These are phyloP conservation scores for Daldinia bambusicola DNA, from an alignment of 495 filamentous ascomycete genomes.

Conservation along the genomic window DNA sequence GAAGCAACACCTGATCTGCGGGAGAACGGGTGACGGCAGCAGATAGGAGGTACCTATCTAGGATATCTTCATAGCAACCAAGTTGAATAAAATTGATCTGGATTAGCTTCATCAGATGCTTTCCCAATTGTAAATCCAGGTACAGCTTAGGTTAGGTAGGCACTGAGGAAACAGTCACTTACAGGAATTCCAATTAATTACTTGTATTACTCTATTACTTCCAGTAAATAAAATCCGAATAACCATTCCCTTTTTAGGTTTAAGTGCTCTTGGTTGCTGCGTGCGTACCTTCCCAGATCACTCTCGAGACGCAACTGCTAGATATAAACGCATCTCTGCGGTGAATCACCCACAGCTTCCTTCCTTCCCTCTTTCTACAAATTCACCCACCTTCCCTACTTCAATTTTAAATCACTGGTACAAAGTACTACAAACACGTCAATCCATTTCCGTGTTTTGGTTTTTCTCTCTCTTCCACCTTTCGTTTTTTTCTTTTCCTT, in stretches of 20 bases:
- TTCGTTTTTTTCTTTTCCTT: constrained; percentile 4
- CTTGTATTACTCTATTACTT: no score
- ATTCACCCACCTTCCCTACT: constrained; percentile 30
- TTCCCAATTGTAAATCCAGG: background rate
- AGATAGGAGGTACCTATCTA: no score
- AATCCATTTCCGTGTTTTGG: background rate
- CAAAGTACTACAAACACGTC: constrained; percentile 29
- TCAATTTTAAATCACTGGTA: background rate
- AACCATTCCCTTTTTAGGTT: constrained; percentile 24
- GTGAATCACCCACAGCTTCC: constrained; percentile 18
- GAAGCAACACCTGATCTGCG: constrained; percentile 29
- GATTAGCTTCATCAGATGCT: background rate
- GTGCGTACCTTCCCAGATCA: constrained; percentile 25
- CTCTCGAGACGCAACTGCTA: constrained; percentile 8
- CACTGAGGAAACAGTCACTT: no score
- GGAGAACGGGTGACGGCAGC: constrained; percentile 34
- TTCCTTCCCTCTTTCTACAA: constrained; percentile 19
- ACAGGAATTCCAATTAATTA: no score
- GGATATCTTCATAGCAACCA: background rate
- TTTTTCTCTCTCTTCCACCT: constrained; percentile 2
- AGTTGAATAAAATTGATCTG: constrained; percentile 3
- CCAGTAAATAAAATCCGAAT: no score
- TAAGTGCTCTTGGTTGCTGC: constrained; percentile 7
- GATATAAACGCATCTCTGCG: constrained; percentile 34
- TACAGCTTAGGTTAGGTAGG: no score